Conservation (phyloP, 2,329 filamentous ascomycete species). For the Apiospora sp. region DNA sequence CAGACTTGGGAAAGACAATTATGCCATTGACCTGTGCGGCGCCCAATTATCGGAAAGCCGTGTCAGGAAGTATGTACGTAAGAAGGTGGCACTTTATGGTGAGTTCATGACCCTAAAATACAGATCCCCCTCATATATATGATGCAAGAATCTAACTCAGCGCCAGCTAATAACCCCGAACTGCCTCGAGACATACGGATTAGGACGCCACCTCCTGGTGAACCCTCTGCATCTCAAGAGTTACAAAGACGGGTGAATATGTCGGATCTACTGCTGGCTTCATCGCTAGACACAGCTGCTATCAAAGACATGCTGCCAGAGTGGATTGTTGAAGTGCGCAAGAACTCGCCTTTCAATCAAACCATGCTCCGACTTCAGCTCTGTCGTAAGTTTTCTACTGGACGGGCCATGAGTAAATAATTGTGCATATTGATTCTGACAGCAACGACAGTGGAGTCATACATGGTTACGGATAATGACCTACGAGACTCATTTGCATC, state of each 20-base stretch:
- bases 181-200: not conserved
- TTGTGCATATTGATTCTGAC: not conserved
- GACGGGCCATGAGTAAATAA: not conserved
- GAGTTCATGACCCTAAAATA: not conserved
- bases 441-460: not conserved
- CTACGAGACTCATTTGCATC: not conserved
- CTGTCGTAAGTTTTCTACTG: too few species aligned
- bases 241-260: not conserved
- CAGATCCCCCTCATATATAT: too few species aligned
- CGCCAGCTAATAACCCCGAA: not conserved
- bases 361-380: not conserved
- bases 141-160: not conserved
- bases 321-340: not conserved
- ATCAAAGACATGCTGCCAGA: not conserved
- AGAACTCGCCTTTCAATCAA: not conserved
- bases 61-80: not conserved
- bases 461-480: not conserved
- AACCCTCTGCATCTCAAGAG: not conserved
- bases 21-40: not conserved
- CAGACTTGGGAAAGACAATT: not conserved
- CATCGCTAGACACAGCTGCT: not conserved
- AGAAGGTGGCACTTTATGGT: not conserved
- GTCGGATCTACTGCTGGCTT: not conserved
- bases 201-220: not conserved
- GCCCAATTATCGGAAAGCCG: not conserved